phyloP scores from a whole-genome alignment of 2,329 filamentous ascomycete genomes.

The Fusarium chlamydosporum region DNA sequence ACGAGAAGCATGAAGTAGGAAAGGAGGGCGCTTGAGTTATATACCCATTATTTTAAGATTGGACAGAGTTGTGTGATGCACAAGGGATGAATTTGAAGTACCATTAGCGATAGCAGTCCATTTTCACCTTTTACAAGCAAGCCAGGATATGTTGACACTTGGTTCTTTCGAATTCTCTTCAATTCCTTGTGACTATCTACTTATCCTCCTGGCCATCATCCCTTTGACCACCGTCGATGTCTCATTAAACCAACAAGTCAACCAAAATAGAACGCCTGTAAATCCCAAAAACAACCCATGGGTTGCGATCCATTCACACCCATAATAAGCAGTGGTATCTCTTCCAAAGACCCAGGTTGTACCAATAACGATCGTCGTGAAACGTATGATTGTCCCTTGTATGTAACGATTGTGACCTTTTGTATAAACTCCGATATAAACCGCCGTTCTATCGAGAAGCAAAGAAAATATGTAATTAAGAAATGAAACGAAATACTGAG shows the following conservation, averaged over 20 bases:
- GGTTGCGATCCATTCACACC: slow-evolving; percentile 15
- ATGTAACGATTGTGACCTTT: slow-evolving; percentile 43
- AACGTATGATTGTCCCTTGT: slow-evolving; percentile 34
- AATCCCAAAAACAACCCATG: slow-evolving; percentile 29
- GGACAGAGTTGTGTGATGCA: no score
- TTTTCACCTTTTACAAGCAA: neutral
- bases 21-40: slow-evolving; percentile 4
- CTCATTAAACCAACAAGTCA: slow-evolving; percentile 12
- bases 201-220: neutral
- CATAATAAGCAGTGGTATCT: slow-evolving; percentile 44
- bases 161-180: neutral
- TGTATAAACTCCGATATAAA: slow-evolving; percentile 42
- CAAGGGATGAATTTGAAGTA: neutral
- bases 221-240: slow-evolving; percentile 2
- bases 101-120: neutral
- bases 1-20: slow-evolving; percentile 21
- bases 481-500: slow-evolving; percentile 35
- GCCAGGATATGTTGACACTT: neutral
- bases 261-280: slow-evolving; percentile 28
- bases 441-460: slow-evolving; percentile 38
- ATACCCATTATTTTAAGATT: neutral
- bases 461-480: slow-evolving; percentile 39
- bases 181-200: slow-evolving; percentile 24
- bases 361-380: slow-evolving; percentile 40
- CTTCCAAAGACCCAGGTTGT: slow-evolving; percentile 38